Evolutionary conservation across 352 stramenopile genomes (phyloP), one percentile per base, ranked within the genome.

Genomic region (Phytophthora quininea): DNA sequence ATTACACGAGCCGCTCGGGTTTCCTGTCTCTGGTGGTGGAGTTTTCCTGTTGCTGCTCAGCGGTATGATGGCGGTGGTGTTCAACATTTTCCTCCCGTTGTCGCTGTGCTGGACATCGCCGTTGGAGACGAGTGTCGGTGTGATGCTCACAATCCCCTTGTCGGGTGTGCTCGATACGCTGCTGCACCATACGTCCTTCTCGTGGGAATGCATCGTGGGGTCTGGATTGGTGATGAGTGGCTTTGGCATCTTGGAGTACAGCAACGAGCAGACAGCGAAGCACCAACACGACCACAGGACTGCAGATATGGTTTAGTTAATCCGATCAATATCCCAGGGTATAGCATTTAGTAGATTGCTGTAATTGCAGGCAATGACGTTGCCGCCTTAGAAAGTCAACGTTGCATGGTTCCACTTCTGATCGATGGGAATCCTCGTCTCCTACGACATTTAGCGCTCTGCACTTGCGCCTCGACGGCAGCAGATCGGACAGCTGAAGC

Each of bases 81-180:
- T 84, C 62, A 89, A 84, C 55, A 54, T 86, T 10, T 70, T 74
- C n/a, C 59, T 86, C 47, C 74, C 75, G 0, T 57, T 86, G 33
- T 84, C 77, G 24, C 58, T 88, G 30, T 75, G 62, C 60, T 88
- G 77, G 80, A 86, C 80, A 43, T 83, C 80, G 27, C 79, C 79
- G 11, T 53, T 88, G 27, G 77, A 86, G 59, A 86, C 79, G 24
- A 83, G 74, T 46, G 79, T 86, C 31, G 75, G 72, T 6, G 84
- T 77, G 46, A 86, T 88, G 79, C 67, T 88, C 54, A 86, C 77
- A 15, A 88, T 88, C 47, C 79, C 79, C 3, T 67, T 88, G 37
- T 82, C 79, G 7, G 77, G 65, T 5, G 27, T 82, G 1, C 56
- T 83, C n/a, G 79, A 86, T 53, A 71, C 67, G 1, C 27, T 76